Base-by-base conservation (phyloP, 345 rosid species). In the Xanthoceras sorbifolium region DNA sequence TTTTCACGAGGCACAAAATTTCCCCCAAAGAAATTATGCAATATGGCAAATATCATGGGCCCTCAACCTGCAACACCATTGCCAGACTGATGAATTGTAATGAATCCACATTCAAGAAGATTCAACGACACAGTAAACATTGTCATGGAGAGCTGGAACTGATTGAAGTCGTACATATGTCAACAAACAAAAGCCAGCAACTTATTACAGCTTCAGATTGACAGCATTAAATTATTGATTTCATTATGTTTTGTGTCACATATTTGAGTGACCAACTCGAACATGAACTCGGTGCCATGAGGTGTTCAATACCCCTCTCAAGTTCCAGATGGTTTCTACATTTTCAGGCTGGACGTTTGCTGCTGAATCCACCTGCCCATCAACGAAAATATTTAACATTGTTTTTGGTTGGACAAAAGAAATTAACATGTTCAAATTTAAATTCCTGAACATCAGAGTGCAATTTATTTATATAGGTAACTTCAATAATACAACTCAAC, bases 301-400 rank as follows among this genome's bases (percentile, higher is more conserved):
- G 12, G 97, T 94, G 82, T 96, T 96, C 57, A 93, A 88, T 64
- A 93, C 86, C 46, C 98, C 99, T 86, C 97, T 89, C 84, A 93
- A 85, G 86, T 96, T 96, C 97, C 98, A 96, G 31, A 96, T 86
- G 48, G 86, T 87, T 81, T 88, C 92, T 82, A 91, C 97, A 48
- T 80, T 84, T 80, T 90, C 93, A 10, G 98, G 99, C 74, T 96
- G 99, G 67, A 96, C 92, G 80, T 96, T 96, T 25, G 94, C 97
- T 26, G 98, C 97, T 18, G 91, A 79, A 80, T 93, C 98, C 76
- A 91, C 97, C 99, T 93, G 87, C 72, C 38, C 73, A 80, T 5
- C 74, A 63, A 48, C 6, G 34, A 42, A 71, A 60, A 20, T 20
- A 64, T 54, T 18, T 64, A 52, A 57, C 52, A 64, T 34, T 31